Conservation (phyloP, 345 rosid species). For the Aurinia saxatilis region DNA sequence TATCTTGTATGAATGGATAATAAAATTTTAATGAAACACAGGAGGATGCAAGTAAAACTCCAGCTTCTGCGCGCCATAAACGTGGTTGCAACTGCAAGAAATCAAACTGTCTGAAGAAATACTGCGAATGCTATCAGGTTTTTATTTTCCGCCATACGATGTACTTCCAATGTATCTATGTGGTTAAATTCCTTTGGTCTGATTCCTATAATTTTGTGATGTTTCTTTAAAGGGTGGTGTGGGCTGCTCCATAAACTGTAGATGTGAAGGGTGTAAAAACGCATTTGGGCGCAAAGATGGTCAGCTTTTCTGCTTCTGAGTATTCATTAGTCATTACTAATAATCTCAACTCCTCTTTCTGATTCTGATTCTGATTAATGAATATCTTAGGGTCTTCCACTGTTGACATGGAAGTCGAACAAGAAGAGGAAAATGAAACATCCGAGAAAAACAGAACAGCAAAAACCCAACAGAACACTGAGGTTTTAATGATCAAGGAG, state of each 20-base stretch:
- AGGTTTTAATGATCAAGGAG: conserved; percentile 41
- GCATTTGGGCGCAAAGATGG: conserved; percentile 93
- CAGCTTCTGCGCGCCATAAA: conserved; percentile 94
- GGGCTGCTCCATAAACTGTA: conserved; percentile 92
- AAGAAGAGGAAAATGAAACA: conserved; percentile 59
- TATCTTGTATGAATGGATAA: not conserved
- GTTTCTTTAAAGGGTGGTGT: conserved; percentile 64
- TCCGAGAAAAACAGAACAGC: conserved; percentile 32
- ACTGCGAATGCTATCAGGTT: conserved; percentile 99
- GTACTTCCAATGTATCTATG: conserved; percentile 7
- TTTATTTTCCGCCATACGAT: not conserved
- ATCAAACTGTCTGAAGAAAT: conserved; percentile 89
- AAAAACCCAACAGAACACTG: conserved; percentile 33
- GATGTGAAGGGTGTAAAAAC: conserved; percentile 98
- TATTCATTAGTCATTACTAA: not conserved
- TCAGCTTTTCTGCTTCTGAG: conserved; percentile 27
- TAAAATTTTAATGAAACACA: conserved; percentile 19
- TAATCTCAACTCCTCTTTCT: not conserved
- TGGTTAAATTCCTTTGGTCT: conserved; percentile 11
- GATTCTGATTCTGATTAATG: not conserved
- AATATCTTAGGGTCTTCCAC: conserved; percentile 45
- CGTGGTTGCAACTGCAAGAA: conserved; percentile 99
- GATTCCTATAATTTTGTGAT: not conserved
- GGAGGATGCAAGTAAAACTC: conserved; percentile 83
- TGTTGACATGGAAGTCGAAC: conserved; percentile 46